phyloP scores from a whole-genome alignment of 2,329 filamentous ascomycete genomes.

The Saccharata proteae region DNA sequence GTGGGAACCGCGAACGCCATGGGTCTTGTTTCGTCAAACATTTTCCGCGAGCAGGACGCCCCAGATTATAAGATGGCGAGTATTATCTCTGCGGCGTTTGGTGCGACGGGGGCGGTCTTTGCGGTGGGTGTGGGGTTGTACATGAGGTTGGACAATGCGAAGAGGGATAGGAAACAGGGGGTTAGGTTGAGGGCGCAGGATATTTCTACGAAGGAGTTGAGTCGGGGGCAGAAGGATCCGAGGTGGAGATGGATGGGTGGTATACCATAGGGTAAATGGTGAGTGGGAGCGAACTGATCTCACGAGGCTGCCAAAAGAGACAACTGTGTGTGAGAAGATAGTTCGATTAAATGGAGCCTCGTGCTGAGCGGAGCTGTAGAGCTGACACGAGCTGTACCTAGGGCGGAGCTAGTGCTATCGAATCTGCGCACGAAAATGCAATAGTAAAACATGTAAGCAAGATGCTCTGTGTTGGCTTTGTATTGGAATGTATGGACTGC shows the following conservation, averaged over 20 bases:
- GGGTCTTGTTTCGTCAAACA: slow-evolving; percentile 56
- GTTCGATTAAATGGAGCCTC: too few species aligned
- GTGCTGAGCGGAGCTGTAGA: too few species aligned
- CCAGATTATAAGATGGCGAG: slow-evolving; percentile 48
- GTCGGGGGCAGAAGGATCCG: slow-evolving; percentile 29
- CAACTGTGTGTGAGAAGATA: too few species aligned
- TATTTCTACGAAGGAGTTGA: slow-evolving; percentile 33
- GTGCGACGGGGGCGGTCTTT: slow-evolving; percentile 44
- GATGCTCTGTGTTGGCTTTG: too few species aligned
- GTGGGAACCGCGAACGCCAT: slow-evolving; percentile 68
- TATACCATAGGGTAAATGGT: too few species aligned
- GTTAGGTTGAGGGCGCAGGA: slow-evolving; percentile 38
- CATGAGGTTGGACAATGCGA: slow-evolving; percentile 54
- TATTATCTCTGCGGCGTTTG: slow-evolving; percentile 52
- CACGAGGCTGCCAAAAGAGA: too few species aligned
- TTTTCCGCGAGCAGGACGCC: slow-evolving; percentile 11
- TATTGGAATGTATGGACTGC: too few species aligned
- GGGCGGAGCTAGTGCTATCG: too few species aligned
- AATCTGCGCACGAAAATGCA: too few species aligned
- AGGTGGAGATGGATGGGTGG: slow-evolving; percentile 40
- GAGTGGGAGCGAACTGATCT: too few species aligned
- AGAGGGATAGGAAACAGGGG: slow-evolving; percentile 46
- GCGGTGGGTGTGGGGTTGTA: slow-evolving; percentile 46
- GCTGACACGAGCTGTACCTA: too few species aligned
- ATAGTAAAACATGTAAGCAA: too few species aligned